phyloP scores from a whole-genome alignment of 768 basidiomycete species.

The Paxillus ammoniavirescens region DNA sequence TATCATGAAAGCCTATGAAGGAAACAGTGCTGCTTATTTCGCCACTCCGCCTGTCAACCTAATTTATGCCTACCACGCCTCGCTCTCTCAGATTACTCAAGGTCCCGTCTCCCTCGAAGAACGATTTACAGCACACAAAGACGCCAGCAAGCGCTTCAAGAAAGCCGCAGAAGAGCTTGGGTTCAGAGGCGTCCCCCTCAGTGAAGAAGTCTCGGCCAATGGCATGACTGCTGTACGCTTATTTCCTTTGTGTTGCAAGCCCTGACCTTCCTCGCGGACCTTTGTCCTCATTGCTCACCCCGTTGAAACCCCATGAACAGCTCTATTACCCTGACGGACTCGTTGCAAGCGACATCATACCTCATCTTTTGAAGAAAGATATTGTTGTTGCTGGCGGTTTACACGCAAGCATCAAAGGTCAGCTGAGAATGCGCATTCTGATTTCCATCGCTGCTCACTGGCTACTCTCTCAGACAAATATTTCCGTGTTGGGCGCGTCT shows the following conservation, averaged over 20 bases:
- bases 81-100: slow-evolving; percentile 70
- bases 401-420: slow-evolving; percentile 79
- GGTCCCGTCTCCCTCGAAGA: slow-evolving; percentile 65
- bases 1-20: slow-evolving; percentile 92
- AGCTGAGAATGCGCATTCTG: slow-evolving; percentile 12
- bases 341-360: slow-evolving; percentile 72
- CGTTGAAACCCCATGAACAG: slow-evolving; percentile 29
- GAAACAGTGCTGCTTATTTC: slow-evolving; percentile 81
- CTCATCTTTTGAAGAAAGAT: slow-evolving; percentile 65
- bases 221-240: slow-evolving; percentile 86
- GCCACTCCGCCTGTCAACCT: slow-evolving; percentile 96
- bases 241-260: neutral
- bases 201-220: slow-evolving; percentile 70
- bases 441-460: slow-evolving; percentile 8
- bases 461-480: slow-evolving; percentile 59
- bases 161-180: slow-evolving; percentile 63
- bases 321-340: slow-evolving; percentile 84
- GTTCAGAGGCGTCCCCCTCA: slow-evolving; percentile 67
- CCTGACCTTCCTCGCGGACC: too few species aligned
- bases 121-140: slow-evolving; percentile 74
- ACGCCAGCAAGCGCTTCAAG: slow-evolving; percentile 68
- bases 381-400: slow-evolving; percentile 88
- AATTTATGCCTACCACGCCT: slow-evolving; percentile 86
- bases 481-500: slow-evolving; percentile 80
- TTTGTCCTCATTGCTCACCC: neutral